These are phyloP conservation scores for Ophiostoma triangulosporum DNA, from an alignment of 2,329 filamentous ascomycete species.

Conservation along the genomic window DNA sequence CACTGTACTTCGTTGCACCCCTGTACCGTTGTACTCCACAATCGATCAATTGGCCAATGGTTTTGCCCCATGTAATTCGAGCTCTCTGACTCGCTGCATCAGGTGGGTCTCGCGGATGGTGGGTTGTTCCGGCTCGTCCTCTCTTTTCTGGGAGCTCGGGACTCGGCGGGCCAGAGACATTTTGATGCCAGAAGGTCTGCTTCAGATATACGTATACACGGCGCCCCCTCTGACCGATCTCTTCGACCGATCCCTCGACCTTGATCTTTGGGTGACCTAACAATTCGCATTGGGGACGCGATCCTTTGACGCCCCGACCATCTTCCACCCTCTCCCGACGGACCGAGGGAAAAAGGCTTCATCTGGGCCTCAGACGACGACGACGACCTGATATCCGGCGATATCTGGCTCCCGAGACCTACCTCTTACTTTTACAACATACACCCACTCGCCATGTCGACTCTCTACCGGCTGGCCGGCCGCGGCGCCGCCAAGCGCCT, in stretches of 20 bases:
- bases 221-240: not conserved
- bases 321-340: not conserved
- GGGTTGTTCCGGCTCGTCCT: slow-evolving; percentile 9
- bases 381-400: not conserved
- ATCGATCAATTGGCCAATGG: slow-evolving; percentile 8
- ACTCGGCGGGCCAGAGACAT: slow-evolving; percentile 12
- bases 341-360: not conserved
- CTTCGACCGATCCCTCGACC: not conserved
- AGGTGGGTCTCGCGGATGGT: slow-evolving; percentile 10
- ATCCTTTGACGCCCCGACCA: not conserved
- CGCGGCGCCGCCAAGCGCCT: slow-evolving; percentile 51
- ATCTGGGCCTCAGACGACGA: not conserved
- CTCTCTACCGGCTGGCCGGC: slow-evolving; percentile 60
- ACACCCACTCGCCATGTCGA: slow-evolving; percentile 37
- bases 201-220: slow-evolving; percentile 6
- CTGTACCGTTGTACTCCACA: not conserved
- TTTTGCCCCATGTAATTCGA: slow-evolving; percentile 11
- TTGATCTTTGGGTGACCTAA: slow-evolving; percentile 11
- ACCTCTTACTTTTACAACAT: not conserved
- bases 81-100: slow-evolving; percentile 11
- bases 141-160: slow-evolving; percentile 13
- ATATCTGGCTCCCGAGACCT: not conserved
- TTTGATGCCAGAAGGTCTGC: slow-evolving; percentile 4
- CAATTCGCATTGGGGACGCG: slow-evolving; percentile 20
- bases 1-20: not conserved